Evolutionary conservation across 2,329 filamentous ascomycete genomes (phyloP).

Genomic region (Atkinsonella hypoxylon): DNA sequence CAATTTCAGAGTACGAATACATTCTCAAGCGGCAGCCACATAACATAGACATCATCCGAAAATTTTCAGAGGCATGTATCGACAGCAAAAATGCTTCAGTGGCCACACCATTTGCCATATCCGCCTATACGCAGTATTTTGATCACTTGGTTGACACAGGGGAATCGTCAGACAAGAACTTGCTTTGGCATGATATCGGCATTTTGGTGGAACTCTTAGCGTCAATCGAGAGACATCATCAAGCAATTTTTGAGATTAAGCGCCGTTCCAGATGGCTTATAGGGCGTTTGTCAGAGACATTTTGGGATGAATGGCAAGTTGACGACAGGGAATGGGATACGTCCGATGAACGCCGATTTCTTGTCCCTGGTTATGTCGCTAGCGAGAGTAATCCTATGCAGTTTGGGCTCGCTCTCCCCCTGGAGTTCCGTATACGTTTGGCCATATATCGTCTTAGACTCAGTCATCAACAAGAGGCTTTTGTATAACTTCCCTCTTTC

Average conservation of each 20-base stretch:
- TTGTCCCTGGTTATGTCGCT: constrained; percentile 48
- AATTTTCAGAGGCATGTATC: constrained; percentile 44
- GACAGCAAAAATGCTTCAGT: constrained; percentile 35
- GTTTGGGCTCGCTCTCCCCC: constrained; percentile 64
- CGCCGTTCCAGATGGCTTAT: constrained; percentile 70
- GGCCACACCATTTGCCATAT: constrained; percentile 27
- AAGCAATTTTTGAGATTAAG: constrained; percentile 60
- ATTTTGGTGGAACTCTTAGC: constrained; percentile 75
- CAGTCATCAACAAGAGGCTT: constrained; percentile 57
- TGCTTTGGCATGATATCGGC: constrained; percentile 71
- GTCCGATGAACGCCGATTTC: constrained; percentile 53
- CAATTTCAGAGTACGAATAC: constrained; percentile 44
- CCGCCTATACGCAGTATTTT: constrained; percentile 37
- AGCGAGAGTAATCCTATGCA: constrained; percentile 38
- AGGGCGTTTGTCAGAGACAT: constrained; percentile 58
- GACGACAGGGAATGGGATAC: constrained; percentile 89
- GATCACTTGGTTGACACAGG: constrained; percentile 25
- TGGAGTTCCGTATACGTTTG: constrained; percentile 75
- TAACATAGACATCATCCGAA: constrained; percentile 42
- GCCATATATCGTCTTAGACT: constrained; percentile 71
- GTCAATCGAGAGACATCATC: constrained; percentile 46
- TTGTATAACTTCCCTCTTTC: constrained; percentile 38
- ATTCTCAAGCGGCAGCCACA: constrained; percentile 39
- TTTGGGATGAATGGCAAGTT: constrained; percentile 60
- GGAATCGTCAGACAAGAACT: constrained; percentile 22